phyloP scores from a whole-genome alignment of 78 protist species.

The Dictyostelium brefeldianum region DNA sequence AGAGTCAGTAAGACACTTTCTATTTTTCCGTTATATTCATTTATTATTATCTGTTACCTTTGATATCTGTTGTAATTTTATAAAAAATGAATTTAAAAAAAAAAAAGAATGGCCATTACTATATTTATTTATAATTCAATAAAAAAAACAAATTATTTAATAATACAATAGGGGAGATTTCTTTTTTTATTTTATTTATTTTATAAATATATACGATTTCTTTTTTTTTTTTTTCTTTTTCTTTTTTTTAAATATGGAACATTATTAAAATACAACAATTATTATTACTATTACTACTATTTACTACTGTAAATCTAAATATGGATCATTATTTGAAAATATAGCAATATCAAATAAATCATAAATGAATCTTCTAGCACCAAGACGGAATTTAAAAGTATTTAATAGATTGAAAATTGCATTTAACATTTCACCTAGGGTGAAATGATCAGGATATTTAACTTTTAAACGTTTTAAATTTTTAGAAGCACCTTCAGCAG shows the following conservation, averaged over 20 bases:
- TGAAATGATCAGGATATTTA: slow-evolving; percentile 59
- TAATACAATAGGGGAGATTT: background rate
- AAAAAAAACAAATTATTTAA: background rate
- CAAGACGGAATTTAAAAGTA: slow-evolving; percentile 35
- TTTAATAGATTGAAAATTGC: slow-evolving; percentile 16
- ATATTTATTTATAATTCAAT: too few relatives aligned
- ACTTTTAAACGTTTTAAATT: slow-evolving; percentile 53
- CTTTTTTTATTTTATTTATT: background rate
- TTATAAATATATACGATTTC: too few relatives aligned
- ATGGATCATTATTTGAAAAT: slow-evolving; percentile 47
- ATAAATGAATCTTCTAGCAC: slow-evolving; percentile 70
- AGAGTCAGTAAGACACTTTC: too few relatives aligned
- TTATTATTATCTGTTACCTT: too few relatives aligned
- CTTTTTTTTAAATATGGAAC: too few relatives aligned
- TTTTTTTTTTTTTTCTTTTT: too few relatives aligned
- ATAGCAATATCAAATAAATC: slow-evolving; percentile 72
- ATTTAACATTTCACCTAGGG: slow-evolving; percentile 41
- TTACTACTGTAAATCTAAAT: background rate
- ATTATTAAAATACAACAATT: too few relatives aligned
- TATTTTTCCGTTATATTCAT: too few relatives aligned
- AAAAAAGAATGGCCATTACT: too few relatives aligned
- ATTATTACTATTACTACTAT: too few relatives aligned
- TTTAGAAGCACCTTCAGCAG: slow-evolving; percentile 80
- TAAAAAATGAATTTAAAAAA: too few relatives aligned
- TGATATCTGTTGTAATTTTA: too few relatives aligned